A percentile compares a stretch with the other conserved stretches of the same genome.
These are phyloP conservation scores for Xylaria multiplex DNA, from an alignment of 2,329 filamentous ascomycete species.

Conservation along the genomic window DNA sequence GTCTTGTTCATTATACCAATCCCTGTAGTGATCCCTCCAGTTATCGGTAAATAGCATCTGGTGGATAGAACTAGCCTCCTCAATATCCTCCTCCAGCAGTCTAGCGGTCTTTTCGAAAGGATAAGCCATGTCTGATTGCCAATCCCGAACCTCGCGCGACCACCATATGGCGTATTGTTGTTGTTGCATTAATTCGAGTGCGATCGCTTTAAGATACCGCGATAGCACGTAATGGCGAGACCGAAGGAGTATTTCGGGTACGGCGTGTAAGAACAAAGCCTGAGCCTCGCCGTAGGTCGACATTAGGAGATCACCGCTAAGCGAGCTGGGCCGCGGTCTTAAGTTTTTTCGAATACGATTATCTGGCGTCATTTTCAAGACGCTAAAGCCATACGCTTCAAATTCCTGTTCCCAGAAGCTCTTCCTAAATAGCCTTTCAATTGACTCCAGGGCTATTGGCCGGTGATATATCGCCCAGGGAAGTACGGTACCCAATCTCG, in stretches of 20 bases:
- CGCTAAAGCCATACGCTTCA: slow-evolving; percentile 33
- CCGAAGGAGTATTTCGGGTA: slow-evolving; percentile 2
- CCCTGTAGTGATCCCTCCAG: not conserved
- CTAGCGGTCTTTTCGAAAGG: slow-evolving; percentile 11
- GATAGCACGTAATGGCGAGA: slow-evolving; percentile 32
- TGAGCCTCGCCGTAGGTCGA: not conserved
- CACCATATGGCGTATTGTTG: slow-evolving; percentile 16
- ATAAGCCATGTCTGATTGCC: not conserved
- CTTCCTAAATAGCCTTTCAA: slow-evolving; percentile 43
- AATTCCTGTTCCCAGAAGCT: slow-evolving; percentile 43
- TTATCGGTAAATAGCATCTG: not conserved
- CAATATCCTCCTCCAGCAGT: not conserved
- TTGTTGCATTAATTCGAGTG: not conserved
- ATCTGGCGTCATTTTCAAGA: slow-evolving; percentile 34
- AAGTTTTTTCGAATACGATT: slow-evolving; percentile 8
- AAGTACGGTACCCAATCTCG: not conserved
- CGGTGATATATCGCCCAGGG: slow-evolving; percentile 25
- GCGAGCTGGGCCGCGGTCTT: rapidly evolving
- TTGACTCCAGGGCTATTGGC: slow-evolving; percentile 38
- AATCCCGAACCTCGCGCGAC: not conserved
- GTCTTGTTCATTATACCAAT: not conserved
- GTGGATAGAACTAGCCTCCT: not conserved
- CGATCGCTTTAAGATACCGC: slow-evolving; percentile 16
- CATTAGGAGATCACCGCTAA: not conserved
- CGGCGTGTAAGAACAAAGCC: slow-evolving; percentile 28